A percentile compares a stretch with the other conserved stretches of the same genome.
These are phyloP conservation scores for Colletotrichum musae DNA, from an alignment of 2,329 filamentous ascomycete species.

Conservation along the genomic window DNA sequence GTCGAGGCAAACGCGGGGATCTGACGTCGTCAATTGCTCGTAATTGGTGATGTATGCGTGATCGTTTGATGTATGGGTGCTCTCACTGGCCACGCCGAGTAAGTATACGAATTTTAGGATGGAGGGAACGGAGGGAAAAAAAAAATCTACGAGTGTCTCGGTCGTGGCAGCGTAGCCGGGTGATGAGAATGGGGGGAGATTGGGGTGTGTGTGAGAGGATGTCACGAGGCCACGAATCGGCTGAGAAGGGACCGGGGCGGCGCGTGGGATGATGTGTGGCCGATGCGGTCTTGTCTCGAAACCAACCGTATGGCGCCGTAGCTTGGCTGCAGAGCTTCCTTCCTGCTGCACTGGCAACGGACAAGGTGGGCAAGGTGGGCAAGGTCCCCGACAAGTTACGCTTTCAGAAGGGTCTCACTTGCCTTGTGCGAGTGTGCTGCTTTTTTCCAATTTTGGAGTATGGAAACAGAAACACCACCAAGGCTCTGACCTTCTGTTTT, in stretches of 20 bases:
- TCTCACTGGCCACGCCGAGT: not conserved
- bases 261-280: constrained; percentile 29
- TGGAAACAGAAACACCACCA: not conserved
- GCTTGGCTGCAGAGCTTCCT: not conserved
- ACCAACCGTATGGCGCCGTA: constrained; percentile 7
- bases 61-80: not conserved
- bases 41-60: not conserved
- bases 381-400: not conserved
- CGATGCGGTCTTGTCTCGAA: constrained; percentile 36
- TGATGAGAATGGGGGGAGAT: constrained; percentile 39
- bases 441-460: not conserved
- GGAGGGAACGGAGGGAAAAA: not conserved
- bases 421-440: not conserved
- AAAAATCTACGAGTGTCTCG: constrained; percentile 11
- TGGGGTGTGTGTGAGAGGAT: constrained; percentile 24
- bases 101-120: constrained; percentile 1
- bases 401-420: constrained; percentile 1
- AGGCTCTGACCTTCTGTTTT: not conserved
- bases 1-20: constrained; percentile 14
- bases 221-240: constrained; percentile 35
- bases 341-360: not conserved
- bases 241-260: constrained; percentile 36
- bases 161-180: constrained; percentile 18
- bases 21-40: constrained; percentile 19
- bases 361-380: not conserved